phyloP scores from a whole-genome alignment of 139 green algal genomes.

The Tetradesmus lagerheimii region DNA sequence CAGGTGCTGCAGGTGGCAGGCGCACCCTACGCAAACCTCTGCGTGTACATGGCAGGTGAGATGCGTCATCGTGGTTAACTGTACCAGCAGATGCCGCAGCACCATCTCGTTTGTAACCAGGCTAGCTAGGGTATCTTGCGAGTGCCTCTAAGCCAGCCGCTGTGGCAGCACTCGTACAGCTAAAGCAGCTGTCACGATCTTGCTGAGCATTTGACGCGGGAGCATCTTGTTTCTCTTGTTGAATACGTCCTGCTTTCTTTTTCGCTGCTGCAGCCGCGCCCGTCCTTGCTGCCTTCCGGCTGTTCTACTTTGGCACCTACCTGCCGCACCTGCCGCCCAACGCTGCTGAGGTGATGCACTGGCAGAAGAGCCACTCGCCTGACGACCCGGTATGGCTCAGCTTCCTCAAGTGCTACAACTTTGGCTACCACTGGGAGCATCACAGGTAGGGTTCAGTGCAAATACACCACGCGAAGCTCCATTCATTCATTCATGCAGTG shows the following conservation, averaged over 20 bases:
- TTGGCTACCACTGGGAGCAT: conserved; percentile 54
- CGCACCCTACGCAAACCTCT: conserved; percentile 54
- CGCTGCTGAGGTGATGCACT: conserved; percentile 49
- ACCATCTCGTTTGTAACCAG: too few relatives aligned
- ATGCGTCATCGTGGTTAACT: too few relatives aligned
- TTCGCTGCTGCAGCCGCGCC: conserved; percentile 37
- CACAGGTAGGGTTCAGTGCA: conserved; percentile 44
- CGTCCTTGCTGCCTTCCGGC: conserved; percentile 55
- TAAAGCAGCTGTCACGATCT: too few relatives aligned
- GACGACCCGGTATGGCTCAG: conserved; percentile 21
- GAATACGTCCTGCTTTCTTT: neutral
- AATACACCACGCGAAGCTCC: too few relatives aligned
- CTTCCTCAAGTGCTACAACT: conserved; percentile 68
- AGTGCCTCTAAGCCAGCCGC: too few relatives aligned
- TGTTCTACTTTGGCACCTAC: conserved; percentile 53
- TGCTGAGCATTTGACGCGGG: too few relatives aligned
- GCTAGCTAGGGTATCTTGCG: too few relatives aligned
- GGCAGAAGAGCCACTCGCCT: conserved; percentile 52
- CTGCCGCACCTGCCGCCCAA: conserved; percentile 42
- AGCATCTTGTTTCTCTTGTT: too few relatives aligned
- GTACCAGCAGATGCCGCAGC: too few relatives aligned
- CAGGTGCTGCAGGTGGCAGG: conserved; percentile 50
- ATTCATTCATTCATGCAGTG: too few relatives aligned
- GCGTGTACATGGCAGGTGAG: conserved; percentile 57
- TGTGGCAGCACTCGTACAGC: too few relatives aligned